Conservation (phyloP, 2,329 filamentous ascomycete species). For the Ophiostoma sp. region DNA sequence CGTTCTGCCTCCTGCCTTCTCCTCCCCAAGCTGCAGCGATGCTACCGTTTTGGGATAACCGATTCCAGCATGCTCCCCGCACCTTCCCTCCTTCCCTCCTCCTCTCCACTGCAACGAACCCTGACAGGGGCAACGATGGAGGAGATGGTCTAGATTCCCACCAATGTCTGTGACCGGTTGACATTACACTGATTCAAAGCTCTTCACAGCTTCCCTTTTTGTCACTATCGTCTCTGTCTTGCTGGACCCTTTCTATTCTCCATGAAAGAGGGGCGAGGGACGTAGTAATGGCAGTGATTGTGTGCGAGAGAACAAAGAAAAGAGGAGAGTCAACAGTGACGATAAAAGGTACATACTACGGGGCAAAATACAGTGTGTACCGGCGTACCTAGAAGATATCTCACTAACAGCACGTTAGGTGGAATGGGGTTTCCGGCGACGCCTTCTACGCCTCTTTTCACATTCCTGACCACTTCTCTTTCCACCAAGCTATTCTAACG, state of each 20-base stretch:
- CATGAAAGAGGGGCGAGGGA: background rate
- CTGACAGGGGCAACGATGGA: background rate
- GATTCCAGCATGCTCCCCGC: background rate
- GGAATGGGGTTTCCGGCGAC: background rate
- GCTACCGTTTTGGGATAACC: background rate
- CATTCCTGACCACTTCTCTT: background rate
- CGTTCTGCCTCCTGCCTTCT: background rate
- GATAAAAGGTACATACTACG: background rate
- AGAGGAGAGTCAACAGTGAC: background rate
- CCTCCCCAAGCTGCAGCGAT: background rate
- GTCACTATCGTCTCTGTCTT: background rate
- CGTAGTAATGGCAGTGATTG: background rate
- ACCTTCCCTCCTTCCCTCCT: background rate
- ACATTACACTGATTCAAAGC: background rate
- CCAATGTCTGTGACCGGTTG: background rate
- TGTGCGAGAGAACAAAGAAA: slow-evolving; percentile 4
- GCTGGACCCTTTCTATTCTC: background rate
- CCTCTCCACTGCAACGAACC: background rate
- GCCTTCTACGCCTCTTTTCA: background rate
- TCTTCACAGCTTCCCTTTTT: background rate
- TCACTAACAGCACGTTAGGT: background rate
- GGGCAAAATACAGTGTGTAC: background rate
- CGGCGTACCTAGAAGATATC: too few species aligned
- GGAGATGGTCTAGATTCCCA: background rate
- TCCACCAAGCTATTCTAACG: too few species aligned